These are phyloP conservation scores for Irpex rosettiformis DNA, from an alignment of 1,284 basidiomycete genomes.

Conservation along the genomic window DNA sequence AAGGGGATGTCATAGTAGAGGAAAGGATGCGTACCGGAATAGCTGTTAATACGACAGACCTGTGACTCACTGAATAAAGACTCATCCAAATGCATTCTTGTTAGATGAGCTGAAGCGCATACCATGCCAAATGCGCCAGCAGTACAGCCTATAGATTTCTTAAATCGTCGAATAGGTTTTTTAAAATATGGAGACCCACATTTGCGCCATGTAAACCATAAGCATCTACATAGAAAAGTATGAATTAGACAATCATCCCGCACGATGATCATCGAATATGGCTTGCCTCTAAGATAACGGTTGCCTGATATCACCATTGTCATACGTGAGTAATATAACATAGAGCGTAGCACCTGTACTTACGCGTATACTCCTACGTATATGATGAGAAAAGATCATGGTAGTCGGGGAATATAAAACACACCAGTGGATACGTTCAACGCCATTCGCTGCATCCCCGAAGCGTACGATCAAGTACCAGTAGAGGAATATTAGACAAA, in stretches of 20 bases:
- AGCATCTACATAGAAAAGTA: not conserved
- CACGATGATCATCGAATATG: not conserved
- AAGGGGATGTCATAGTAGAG: not conserved
- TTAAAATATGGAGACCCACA: not conserved
- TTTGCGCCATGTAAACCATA: not conserved
- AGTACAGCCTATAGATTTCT: not conserved
- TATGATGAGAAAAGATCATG: not conserved
- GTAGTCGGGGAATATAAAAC: not conserved
- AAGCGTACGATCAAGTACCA: not conserved
- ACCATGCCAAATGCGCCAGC: conserved; percentile 1
- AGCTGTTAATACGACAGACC: not conserved
- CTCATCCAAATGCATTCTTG: no score
- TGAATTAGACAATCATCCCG: not conserved
- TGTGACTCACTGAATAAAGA: not conserved
- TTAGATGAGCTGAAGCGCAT: not conserved
- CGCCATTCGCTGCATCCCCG: not conserved
- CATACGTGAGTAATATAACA: not conserved
- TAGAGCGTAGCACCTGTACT: not conserved
- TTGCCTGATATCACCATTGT: not conserved
- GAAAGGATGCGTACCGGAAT: not conserved
- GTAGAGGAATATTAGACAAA: not conserved
- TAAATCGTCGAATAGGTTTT: not conserved
- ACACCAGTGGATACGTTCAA: not conserved
- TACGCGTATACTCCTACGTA: not conserved
- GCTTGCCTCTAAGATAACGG: not conserved